Percentiles rank a stretch among this genome's conserved stretches.
phyloP scores from a whole-genome alignment of 2,329 filamentous ascomycete genomes.

The Thielaviopsis euricoi region DNA sequence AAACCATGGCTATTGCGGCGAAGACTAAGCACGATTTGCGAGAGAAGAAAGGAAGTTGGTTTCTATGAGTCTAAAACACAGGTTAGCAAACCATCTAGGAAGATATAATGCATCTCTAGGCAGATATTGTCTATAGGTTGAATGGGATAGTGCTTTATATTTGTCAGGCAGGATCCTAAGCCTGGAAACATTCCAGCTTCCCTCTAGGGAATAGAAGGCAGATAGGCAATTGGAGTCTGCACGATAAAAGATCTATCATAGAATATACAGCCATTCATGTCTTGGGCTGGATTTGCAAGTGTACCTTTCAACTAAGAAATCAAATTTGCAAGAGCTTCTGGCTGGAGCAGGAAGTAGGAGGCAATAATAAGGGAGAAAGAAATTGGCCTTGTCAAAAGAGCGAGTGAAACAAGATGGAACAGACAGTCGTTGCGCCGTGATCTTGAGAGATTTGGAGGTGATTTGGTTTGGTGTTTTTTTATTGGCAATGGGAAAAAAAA shows the following conservation, averaged over 20 bases:
- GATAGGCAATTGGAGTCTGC: not conserved
- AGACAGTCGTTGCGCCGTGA: not conserved
- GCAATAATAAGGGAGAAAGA: not conserved
- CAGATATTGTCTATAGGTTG: not conserved
- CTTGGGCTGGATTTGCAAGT: not conserved
- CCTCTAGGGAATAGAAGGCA: not conserved
- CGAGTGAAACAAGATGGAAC: not conserved
- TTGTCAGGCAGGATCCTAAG: not conserved
- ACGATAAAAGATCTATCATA: not conserved
- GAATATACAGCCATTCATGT: not conserved
- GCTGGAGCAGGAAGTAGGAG: not conserved
- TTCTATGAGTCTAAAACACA: not conserved
- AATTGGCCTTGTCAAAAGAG: not conserved
- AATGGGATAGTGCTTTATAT: not conserved
- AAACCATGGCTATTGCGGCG: conserved; percentile 5
- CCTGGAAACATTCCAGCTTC: not conserved
- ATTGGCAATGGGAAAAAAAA: not conserved
- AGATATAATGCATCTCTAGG: not conserved
- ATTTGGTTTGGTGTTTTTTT: too few species aligned
- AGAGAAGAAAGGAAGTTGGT: not conserved
- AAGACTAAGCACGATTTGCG: conserved; percentile 1
- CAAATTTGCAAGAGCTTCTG: not conserved
- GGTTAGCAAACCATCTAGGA: not conserved
- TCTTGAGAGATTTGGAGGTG: not conserved
- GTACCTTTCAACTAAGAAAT: not conserved